Base-by-base conservation (phyloP, 352 stramenopile genomes). In the Phytophthora rubi region DNA sequence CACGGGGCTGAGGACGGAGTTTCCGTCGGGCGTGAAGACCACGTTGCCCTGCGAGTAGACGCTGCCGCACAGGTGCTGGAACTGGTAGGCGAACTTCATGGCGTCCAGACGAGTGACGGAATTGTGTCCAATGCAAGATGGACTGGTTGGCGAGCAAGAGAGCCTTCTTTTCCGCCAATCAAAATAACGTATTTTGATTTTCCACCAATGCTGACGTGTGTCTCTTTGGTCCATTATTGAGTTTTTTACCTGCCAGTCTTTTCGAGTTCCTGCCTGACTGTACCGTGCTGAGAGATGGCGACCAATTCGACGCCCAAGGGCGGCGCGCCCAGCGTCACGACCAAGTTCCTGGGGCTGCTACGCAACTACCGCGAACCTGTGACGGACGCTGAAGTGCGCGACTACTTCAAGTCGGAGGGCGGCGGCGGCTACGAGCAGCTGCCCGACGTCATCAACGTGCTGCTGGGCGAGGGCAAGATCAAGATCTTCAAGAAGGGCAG, bases 21-120 rank as follows among this genome's bases (percentile, higher is more conserved):
- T 98, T 55, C 95, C 92, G 53, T 98, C 92, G 21, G 94, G 90
- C 53, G 95, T 97, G 75, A 98, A 98, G 35, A 97, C 68, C 13
- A 98, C 85, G 70, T 98, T 98, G 69, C 92, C 95, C 76, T 97
- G 90, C 55, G 90, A 94, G 80, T 98, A 98, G 49, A 98, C 94
- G 54, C 88, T 97, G 73, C 95, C 95, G 71, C 94, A 97, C 53
- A 98, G 79, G 71, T 98, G 93, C 73, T 88, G 89, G 72, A 98
- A 98, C 86, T 95, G 85, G 77, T 96, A 96, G 13, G 86, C 85
- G 67, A 96, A 96, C 89, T 96, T 96, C 89, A 96, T 95, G 49
- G 39, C 26, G 15, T 16, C 33, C 60, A 12, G 32, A 10, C 47
- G 39, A 47, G 39, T 47, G 39, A 16, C 39, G 49, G 9, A 42